Percentiles rank a stretch among this genome's conserved stretches.
Conservation (phyloP, 306 rosid species). For the Geum urbanum region DNA sequence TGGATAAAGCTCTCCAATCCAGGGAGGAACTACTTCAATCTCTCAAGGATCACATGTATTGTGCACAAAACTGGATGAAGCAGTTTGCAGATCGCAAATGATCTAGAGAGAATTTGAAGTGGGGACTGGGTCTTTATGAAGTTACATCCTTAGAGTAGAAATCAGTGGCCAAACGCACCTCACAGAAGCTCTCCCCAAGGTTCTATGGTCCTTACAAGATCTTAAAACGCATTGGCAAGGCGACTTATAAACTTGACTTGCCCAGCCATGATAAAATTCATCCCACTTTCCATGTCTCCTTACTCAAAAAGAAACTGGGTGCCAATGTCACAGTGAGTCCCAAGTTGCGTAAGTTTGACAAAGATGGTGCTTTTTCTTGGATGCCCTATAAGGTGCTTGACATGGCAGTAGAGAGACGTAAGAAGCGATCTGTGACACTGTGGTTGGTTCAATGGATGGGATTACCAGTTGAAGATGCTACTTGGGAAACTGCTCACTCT, state of each 20-base stretch:
- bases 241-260: neutral
- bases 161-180: neutral
- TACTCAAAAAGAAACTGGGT: neutral
- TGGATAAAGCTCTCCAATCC: neutral
- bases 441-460: neutral
- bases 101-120: neutral
- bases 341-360: neutral
- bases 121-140: neutral
- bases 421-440: no score
- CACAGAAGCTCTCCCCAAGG: neutral
- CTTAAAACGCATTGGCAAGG: neutral
- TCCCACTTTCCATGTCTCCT: neutral
- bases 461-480: neutral
- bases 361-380: neutral
- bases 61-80: neutral
- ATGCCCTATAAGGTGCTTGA: neutral
- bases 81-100: neutral
- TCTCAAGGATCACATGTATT: neutral
- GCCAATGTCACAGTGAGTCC: fast-evolving
- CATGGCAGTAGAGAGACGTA: no score
- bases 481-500: neutral
- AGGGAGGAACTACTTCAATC: neutral
- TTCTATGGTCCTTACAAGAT: neutral
- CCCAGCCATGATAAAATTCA: neutral
- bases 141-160: neutral